A percentile compares a stretch with the other conserved stretches of the same genome.
These are phyloP conservation scores for Lagerstroemia speciosa DNA, from an alignment of 345 rosid species.

Conservation along the genomic window DNA sequence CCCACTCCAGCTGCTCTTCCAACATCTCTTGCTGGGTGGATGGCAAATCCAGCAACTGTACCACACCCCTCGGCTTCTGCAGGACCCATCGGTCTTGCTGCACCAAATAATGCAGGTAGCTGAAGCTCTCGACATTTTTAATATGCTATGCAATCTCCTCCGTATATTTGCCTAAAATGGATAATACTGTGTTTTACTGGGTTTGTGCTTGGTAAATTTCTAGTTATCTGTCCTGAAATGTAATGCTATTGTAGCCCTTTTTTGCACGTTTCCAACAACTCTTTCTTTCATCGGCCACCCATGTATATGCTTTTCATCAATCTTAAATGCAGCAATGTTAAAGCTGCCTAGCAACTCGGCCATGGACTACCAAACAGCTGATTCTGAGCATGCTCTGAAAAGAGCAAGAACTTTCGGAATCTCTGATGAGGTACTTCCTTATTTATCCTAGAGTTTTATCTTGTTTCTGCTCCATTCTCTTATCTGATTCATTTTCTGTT, in stretches of 20 bases:
- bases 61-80: conserved; percentile 67
- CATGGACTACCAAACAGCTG: conserved; percentile 74
- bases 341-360: conserved; percentile 60
- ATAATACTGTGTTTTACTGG: neutral
- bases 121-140: neutral
- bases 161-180: neutral
- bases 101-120: conserved; percentile 57
- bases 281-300: neutral
- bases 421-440: conserved; percentile 52
- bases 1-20: conserved; percentile 54
- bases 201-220: neutral
- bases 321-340: conserved; percentile 35
- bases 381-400: conserved; percentile 61
- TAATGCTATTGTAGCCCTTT: neutral
- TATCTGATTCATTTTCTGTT: neutral
- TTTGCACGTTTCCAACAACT: neutral
- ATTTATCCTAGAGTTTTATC: neutral
- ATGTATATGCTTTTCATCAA: conserved; percentile 1
- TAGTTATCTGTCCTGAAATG: too few species aligned
- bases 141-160: neutral
- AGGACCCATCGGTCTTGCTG: conserved; percentile 53
- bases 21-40: conserved; percentile 66
- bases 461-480: neutral
- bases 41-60: conserved; percentile 62
- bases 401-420: conserved; percentile 66